Evolutionary conservation across 495 filamentous ascomycete species (phyloP).

Genomic region (Staphylotrichum tortipilum): DNA sequence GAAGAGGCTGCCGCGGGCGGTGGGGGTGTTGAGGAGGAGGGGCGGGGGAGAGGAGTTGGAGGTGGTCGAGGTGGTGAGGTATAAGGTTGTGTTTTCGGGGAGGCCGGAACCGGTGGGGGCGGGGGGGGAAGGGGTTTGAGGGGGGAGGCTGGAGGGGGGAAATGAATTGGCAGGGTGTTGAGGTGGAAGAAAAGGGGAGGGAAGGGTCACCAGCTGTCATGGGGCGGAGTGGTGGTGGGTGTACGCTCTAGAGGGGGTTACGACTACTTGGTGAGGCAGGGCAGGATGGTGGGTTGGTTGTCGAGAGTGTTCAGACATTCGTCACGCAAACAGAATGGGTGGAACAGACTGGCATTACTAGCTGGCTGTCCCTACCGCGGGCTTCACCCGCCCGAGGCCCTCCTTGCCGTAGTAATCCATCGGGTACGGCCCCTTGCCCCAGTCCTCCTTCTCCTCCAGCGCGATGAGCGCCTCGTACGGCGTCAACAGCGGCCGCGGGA

Average conservation of each 20-base stretch:
- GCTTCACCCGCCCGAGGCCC: constrained; percentile 73
- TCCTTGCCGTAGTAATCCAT: constrained; percentile 98
- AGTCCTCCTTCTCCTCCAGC: constrained; percentile 64
- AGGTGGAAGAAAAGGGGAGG: too few relatives aligned
- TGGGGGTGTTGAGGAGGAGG: constrained; percentile 49
- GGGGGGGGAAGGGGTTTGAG: background rate
- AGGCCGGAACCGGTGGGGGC: constrained; percentile 78
- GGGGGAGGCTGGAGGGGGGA: background rate
- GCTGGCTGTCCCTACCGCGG: constrained; percentile 12
- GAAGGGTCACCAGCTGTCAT: too few relatives aligned
- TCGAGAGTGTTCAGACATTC: too few relatives aligned
- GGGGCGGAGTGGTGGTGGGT: too few relatives aligned
- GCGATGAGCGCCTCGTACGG: constrained; percentile 93
- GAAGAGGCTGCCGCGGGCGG: constrained; percentile 67
- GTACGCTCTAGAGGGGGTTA: too few relatives aligned
- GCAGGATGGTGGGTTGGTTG: too few relatives aligned
- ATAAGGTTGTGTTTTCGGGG: constrained; percentile 78
- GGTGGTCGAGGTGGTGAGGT: constrained; percentile 80
- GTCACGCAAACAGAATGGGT: too few relatives aligned
- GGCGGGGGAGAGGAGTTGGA: constrained; percentile 27
- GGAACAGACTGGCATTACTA: background rate
- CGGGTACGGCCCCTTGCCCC: constrained; percentile 76
- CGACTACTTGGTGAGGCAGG: too few relatives aligned
- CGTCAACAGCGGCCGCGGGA: constrained; percentile 76
- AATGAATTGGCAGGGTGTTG: too few relatives aligned